Conservation (phyloP, 78 protist species). For the Dictyostelium purpureum region DNA sequence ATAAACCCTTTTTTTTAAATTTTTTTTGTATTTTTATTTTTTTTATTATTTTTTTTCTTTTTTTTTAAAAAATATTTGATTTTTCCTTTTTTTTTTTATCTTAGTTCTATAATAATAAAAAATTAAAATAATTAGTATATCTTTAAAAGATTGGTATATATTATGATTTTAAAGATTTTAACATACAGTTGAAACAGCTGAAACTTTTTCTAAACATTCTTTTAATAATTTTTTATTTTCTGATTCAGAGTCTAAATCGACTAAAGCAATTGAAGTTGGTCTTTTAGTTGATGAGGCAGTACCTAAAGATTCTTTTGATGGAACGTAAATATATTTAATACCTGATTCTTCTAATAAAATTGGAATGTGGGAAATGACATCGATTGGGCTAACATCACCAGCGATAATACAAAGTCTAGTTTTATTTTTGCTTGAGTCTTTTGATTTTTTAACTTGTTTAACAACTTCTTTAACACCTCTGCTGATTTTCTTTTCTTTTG, state of each 20-base stretch:
- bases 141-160: background rate
- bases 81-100: background rate
- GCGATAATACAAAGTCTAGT: constrained; percentile 92
- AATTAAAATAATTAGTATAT: background rate
- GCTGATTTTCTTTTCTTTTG: constrained; percentile 83
- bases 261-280: constrained; percentile 90
- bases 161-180: background rate
- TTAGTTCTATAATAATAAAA: background rate
- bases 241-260: constrained; percentile 57
- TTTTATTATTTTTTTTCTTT: background rate
- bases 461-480: constrained; percentile 97
- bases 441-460: constrained; percentile 88
- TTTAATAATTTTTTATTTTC: constrained; percentile 63
- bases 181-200: background rate
- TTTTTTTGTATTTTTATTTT: background rate
- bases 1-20: background rate
- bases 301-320: constrained; percentile 94
- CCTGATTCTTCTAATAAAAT: constrained; percentile 91
- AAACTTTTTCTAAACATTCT: constrained; percentile 65
- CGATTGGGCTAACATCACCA: constrained; percentile 98
- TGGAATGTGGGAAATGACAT: constrained; percentile 97
- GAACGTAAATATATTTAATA: constrained; percentile 93
- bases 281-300: constrained; percentile 94
- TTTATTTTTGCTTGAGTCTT: constrained; percentile 22
- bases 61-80: no score